Base-by-base conservation (phyloP, 2,329 filamentous ascomycete genomes). In the Sporothrix variecibatus region DNA sequence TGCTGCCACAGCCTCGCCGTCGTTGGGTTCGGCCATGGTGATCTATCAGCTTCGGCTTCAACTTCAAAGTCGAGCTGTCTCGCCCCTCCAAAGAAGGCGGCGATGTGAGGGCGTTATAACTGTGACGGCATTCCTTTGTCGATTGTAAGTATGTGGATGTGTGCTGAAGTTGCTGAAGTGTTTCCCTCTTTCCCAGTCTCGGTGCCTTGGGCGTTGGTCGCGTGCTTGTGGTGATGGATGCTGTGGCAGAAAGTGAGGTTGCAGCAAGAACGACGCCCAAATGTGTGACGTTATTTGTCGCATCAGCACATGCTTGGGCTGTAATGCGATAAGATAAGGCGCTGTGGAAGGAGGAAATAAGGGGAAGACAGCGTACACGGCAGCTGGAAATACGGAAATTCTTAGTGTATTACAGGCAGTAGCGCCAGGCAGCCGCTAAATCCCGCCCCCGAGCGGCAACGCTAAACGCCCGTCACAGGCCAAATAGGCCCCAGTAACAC, bases 21-120 rank as follows among this genome's bases (percentile, higher is more conserved):
- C 80, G 80, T 81, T 78, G 78, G 82, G 78, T 75, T 67, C 68
- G 43, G 68, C 73, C 75, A 76, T 75, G 23, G 15, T 64, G 31
- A n/a, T 9, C 34, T 28, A 34, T 40, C 20, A 20, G 31, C 62
- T 46, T 65, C 23, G 6, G 8, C 60, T 58, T 40, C 7, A 43
- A 7, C 38, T 28, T 67, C 72, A 43, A 17, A 34, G 58, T 34
- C 23, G 15, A 28, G n/a, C 31, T 43, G 40, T 43, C 70, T 72
- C 51, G 62, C 70, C 49, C 46, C 43, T 49, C 26, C 43, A 31
- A 38, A 3, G 26, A 20, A 40, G 34, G 56, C 72, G 40, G 53
- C 64, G 53, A 56, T 65, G 49, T 53, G 49, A 34, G n/a, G 17
- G 15, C 17, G 56, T 20, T 73, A 73, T 62, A 38, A 69, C 15